Percentiles rank a stretch among this genome's conserved stretches.
phyloP scores from a whole-genome alignment of 345 rosid genomes.

The Camelina sativa region DNA sequence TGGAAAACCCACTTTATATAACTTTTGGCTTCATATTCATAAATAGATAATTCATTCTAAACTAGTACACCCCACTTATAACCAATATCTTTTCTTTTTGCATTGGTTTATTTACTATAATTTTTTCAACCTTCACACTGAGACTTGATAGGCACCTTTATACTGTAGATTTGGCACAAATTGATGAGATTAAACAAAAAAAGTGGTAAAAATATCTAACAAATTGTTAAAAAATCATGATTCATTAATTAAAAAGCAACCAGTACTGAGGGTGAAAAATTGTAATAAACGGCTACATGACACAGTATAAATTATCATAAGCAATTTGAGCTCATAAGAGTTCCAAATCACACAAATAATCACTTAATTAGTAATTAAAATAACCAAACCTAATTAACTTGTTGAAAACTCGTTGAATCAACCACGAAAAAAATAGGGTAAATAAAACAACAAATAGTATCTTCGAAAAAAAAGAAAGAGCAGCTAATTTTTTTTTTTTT shows the following conservation, averaged over 20 bases:
- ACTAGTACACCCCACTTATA: background rate
- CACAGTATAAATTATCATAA: constrained; percentile 25
- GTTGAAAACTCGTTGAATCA: constrained; percentile 35
- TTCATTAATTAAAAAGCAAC: constrained; percentile 16
- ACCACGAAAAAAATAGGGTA: constrained; percentile 25
- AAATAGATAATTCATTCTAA: background rate
- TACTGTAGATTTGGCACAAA: background rate
- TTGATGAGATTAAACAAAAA: background rate
- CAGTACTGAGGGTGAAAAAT: background rate
- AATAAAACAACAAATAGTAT: constrained; percentile 9
- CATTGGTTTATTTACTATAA: background rate
- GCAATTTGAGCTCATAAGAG: constrained; percentile 28
- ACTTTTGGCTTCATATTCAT: constrained; percentile 13
- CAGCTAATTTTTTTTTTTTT: constrained; percentile 10
- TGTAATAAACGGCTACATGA: constrained; percentile 18
- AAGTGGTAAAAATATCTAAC: constrained; percentile 14
- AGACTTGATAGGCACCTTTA: background rate
- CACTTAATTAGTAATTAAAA: constrained; percentile 21
- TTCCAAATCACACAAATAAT: constrained; percentile 28
- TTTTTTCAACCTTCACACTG: background rate
- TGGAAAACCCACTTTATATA: constrained; percentile 22
- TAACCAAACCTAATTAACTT: constrained; percentile 30
- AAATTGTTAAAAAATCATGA: background rate
- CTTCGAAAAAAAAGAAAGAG: background rate
- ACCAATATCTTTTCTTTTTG: background rate